Evolutionary conservation across 2,329 filamentous ascomycete genomes (phyloP).

Genomic region (Epichloe glyceriae): DNA sequence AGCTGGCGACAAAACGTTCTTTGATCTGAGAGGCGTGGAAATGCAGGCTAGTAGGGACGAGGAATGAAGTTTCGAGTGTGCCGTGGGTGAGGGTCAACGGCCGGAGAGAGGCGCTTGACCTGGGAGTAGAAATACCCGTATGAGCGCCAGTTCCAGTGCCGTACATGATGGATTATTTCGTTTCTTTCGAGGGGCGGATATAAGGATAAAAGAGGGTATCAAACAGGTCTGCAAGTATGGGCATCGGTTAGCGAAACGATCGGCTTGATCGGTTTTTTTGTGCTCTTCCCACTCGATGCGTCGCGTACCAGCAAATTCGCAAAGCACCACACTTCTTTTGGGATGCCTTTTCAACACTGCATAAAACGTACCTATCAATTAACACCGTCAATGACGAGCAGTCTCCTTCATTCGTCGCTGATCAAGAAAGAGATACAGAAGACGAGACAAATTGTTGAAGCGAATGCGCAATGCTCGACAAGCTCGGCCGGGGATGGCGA

Average conservation of each 20-base stretch:
- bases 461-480: conserved; percentile 6
- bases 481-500: conserved; percentile 7
- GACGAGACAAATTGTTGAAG: neutral
- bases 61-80: conserved; percentile 89
- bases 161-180: conserved; percentile 53
- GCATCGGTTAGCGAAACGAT: neutral
- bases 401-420: conserved; percentile 7
- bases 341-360: neutral
- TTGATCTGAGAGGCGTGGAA: conserved; percentile 93
- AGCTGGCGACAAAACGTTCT: conserved; percentile 72
- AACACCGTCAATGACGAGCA: conserved; percentile 13
- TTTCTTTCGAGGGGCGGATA: neutral
- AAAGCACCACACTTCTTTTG: neutral
- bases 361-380: conserved; percentile 19
- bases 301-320: neutral
- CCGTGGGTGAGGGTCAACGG: conserved; percentile 86
- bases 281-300: neutral
- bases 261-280: neutral
- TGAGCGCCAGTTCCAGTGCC: conserved; percentile 71
- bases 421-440: neutral
- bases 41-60: conserved; percentile 88
- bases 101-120: conserved; percentile 83
- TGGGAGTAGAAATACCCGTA: conserved; percentile 92
- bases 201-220: conserved; percentile 26
- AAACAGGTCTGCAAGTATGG: conserved; percentile 17